Evolutionary conservation across 1,284 basidiomycete species (phyloP), one percentile per base, ranked within the genome.

Genomic region (Marasmius tenuissimus): DNA sequence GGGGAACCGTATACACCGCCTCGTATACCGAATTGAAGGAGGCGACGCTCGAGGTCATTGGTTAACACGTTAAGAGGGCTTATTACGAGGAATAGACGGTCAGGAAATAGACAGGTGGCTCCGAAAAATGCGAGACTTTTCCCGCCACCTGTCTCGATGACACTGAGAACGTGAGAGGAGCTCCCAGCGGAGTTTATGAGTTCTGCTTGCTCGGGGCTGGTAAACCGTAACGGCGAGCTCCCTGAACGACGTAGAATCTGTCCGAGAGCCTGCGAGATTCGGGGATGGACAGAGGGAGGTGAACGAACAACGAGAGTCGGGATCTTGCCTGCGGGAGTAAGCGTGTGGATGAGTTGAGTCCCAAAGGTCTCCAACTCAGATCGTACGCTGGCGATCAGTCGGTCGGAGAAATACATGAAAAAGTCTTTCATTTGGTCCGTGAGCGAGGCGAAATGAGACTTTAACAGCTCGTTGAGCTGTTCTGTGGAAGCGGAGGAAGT

Each of bases 51-150:
- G 7, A 58, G 27, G 22, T 60, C 56, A 5, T 57, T 14, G 1
- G 55, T 52, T 10, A 55, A 42, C 2, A 55, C 51, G 2, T 65
- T 40, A 1, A 68, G 62, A 0, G 68, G 69, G 0, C 62, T 65
- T 0, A 71, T 51, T 0, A 69, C 61, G 0, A 70, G 18, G 7
- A 69, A 68, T 1, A 69, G 11, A 0, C 34, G 27, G 2, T 16
- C 6, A 0, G 66, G 67, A 0, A 57, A 53, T 0, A 70, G 7
- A 0, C 65, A 0, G 0, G 69, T 57, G 4, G 65, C 65, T 0
- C 20, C 53, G 22, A 70, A 68, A 42, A 71, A 67, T 0, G 66
- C 62, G 0, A 67, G 9, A 35, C 68, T 69, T 37, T 71, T 69
- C 0, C 69, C 65, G 5, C 65, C 66, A 1, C 69, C 65, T 0